Base-by-base conservation (phyloP, 2,329 filamentous ascomycete species). In the Nannizziopsis arthrosporioides region DNA sequence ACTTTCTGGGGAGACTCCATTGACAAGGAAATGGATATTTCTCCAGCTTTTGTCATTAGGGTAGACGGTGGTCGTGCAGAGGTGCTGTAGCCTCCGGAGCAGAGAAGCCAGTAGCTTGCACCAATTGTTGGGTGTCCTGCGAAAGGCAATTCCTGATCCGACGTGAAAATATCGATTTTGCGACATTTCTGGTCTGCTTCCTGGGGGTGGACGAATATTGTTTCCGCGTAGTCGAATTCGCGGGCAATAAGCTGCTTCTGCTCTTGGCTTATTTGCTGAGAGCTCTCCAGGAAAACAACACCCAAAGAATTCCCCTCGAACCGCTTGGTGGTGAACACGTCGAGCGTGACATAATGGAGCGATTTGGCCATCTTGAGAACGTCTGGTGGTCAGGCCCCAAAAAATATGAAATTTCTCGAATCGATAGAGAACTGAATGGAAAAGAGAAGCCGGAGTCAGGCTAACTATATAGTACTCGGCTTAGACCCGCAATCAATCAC, bases 151-250 rank as follows among this genome's bases (percentile, higher is more conserved):
- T 82, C 78, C 30, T 63, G 58, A 7, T 65, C 57, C 35, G 66
- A 60, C 22, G 76, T 76, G 65, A 81, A 82, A 57, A 82, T 82
- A 61, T 80, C 75, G 55, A 81, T 71, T 43, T 63, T 63, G 39
- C 73, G 62, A 51, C 65, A 57, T 46, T 62, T 59, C 57, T 77
- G 75, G 57, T 78, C 76, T 9, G 54, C 48, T 22, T 53, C 46
- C 7, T 58, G 51, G 34, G 73, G 70, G 63, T 81, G 75, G 18
- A 81, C 62, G 57, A 82, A 81, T 44, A 80, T 75, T 0, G 78
- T 81, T 62, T 81, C 78, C 42, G 75, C 79, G 56, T 78, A 73
- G 62, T 79, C 80, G 67, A 82, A 81, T 62, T 82, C 78, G 45
- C 69, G 67, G 36, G 78, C 76, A 50, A 82, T 73, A 51, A 63